These are phyloP conservation scores for Oidium heveae DNA, from an alignment of 2,329 filamentous ascomycete species.

Conservation along the genomic window DNA sequence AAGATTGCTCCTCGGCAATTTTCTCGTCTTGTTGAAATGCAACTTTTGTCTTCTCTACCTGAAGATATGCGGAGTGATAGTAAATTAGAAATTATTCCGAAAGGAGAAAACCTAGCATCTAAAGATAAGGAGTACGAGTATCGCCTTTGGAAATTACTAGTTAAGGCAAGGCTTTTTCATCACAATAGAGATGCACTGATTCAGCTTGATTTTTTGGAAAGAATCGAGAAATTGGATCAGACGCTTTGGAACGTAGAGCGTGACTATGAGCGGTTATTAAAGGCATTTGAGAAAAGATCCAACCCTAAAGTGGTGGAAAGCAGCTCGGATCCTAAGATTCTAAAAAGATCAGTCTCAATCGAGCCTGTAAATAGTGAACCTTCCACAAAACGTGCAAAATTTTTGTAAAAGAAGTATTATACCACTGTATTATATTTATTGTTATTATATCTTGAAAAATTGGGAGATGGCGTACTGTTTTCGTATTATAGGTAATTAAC, in stretches of 20 bases:
- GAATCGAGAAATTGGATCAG: slow-evolving; percentile 46
- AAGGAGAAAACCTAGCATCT: slow-evolving; percentile 13
- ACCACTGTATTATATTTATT: neutral
- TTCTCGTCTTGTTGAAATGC: slow-evolving; percentile 48
- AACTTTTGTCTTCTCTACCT: slow-evolving; percentile 37
- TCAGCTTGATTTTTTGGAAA: slow-evolving; percentile 41
- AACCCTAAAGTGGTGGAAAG: slow-evolving; percentile 1
- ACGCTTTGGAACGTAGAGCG: slow-evolving; percentile 41
- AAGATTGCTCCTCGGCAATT: slow-evolving; percentile 66
- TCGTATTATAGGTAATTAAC: no score
- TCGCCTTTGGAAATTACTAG: slow-evolving; percentile 45
- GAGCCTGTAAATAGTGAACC: slow-evolving; percentile 6
- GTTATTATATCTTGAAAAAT: no score
- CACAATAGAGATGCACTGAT: slow-evolving; percentile 48
- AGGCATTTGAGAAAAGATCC: slow-evolving; percentile 5
- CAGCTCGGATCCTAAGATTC: slow-evolving; percentile 3
- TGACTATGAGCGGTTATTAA: slow-evolving; percentile 44
- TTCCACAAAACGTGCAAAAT: slow-evolving; percentile 8
- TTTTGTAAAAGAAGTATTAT: neutral
- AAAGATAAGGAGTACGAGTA: slow-evolving; percentile 35
- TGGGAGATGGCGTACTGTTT: no score
- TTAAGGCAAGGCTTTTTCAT: slow-evolving; percentile 53
- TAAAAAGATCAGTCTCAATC: slow-evolving; percentile 6
- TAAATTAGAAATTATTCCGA: slow-evolving; percentile 18
- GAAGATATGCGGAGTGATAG: slow-evolving; percentile 27